phyloP scores from a whole-genome alignment of 2,329 filamentous ascomycete species.

The Claviceps sp. region DNA sequence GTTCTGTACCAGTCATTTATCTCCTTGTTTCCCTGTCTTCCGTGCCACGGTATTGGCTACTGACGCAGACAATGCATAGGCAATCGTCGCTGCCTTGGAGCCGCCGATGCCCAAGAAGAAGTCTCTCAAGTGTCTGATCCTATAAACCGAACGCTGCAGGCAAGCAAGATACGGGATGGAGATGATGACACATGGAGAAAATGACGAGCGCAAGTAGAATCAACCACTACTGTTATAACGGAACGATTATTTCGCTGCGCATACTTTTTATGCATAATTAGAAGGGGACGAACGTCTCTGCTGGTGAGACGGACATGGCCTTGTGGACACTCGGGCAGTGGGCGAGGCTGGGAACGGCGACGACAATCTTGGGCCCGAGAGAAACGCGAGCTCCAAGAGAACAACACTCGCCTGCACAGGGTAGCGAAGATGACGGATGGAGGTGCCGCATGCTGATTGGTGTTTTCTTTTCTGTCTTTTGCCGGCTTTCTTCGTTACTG shows the following conservation, averaged over 20 bases:
- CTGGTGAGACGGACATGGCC: constrained; percentile 3
- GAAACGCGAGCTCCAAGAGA: background rate
- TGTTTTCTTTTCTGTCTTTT: background rate
- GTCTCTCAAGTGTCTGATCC: constrained; percentile 54
- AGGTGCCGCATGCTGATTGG: background rate
- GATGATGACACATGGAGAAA: background rate
- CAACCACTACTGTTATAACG: constrained; percentile 1
- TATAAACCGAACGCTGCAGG: constrained; percentile 29
- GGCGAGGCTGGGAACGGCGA: background rate
- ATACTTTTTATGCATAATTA: constrained; percentile 5
- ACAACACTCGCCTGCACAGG: background rate
- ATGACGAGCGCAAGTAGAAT: background rate
- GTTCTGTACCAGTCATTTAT: no score
- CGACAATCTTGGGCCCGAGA: background rate
- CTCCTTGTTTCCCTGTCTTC: background rate
- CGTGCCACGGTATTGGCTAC: background rate
- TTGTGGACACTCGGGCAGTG: constrained; percentile 2
- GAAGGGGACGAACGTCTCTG: constrained; percentile 2
- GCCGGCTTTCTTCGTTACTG: background rate
- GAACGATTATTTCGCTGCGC: constrained; percentile 3
- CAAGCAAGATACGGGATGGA: constrained; percentile 1
- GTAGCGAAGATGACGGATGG: background rate
- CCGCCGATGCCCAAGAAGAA: constrained; percentile 74
- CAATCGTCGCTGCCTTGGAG: constrained; percentile 89
- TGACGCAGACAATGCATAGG: constrained; percentile 36